Base-by-base conservation (phyloP, 306 rosid species). In the Amphicarpaea edgeworthii region DNA sequence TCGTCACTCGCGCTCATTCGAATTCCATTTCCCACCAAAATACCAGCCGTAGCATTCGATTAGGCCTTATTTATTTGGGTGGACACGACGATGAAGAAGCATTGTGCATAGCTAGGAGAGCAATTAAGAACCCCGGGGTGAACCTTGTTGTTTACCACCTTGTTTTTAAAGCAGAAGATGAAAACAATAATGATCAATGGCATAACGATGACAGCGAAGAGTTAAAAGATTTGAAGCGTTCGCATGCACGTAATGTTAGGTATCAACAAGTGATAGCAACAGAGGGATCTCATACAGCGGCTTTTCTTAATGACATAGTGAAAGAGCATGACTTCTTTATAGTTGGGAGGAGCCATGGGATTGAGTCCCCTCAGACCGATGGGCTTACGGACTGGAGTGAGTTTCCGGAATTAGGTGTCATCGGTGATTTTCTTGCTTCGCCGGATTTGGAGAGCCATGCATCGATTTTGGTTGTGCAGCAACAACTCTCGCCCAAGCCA, bases 391-490 rank as follows among this genome's bases (percentile, higher is more conserved):
- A 83, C 11, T 91, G 97, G 97, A 82, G 79, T 80, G 97, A 91
- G 16, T 87, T 84, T 20, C 85, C 87, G 0, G 97, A 91, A 77
- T 72, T 91, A 12, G 97, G 97, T 43, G 82, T 30, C 1, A 3
- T 89, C 1, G 95, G 88, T 41, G 97, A 91, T 71, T 70, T 87
- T 85, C 93, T 91, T n/a, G 81, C 93, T 16, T 85, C 97, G 1
- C 72, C 86, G 0, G 93, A 87, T 73, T 32, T 82, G 20, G 20
- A 73, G 28, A 70, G 57, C 11, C 66, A 5, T 50, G 87, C 94
- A 41, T 89, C 88, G 1, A 42, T 90, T 81, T 55, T 91, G 59
- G 95, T 91, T 3, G 77, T 89, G 43, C 93, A 87, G 17, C 86
- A 81, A 50, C 80, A 68, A 34, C 20, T 59, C 26, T 28, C 12